A percentile compares a stretch with the other conserved stretches of the same genome.
Evolutionary conservation across 345 rosid genomes (phyloP).

Genomic region (Citrus mangshanensis): DNA sequence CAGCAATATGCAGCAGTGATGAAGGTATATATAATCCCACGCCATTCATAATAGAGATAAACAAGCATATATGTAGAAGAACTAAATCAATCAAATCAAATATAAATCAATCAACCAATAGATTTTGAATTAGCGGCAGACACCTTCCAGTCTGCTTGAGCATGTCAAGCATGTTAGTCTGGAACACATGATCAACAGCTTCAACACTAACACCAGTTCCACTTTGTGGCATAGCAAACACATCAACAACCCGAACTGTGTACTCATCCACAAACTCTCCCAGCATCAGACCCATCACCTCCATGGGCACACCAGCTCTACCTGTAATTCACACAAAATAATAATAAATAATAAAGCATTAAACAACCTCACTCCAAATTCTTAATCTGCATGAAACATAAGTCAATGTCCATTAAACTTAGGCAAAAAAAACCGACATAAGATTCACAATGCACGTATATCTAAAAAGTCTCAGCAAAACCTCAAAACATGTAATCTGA

Average conservation of each 20-base stretch:
- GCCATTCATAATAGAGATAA: not conserved
- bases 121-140: not conserved
- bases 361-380: not conserved
- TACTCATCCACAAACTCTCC: slow-evolving; percentile 99
- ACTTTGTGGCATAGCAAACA: slow-evolving; percentile 99
- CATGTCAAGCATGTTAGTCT: slow-evolving; percentile 99
- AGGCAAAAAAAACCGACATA: not conserved
- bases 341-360: not conserved
- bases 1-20: not conserved
- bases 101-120: not conserved
- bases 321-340: slow-evolving; percentile 36
- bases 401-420: not conserved
- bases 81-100: not conserved
- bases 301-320: slow-evolving; percentile 99
- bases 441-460: not conserved
- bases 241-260: slow-evolving; percentile 96
- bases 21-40: not conserved
- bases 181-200: slow-evolving; percentile 98
- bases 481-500: not conserved
- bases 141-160: slow-evolving; percentile 99
- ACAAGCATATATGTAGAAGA: not conserved
- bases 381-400: not conserved
- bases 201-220: slow-evolving; percentile 99
- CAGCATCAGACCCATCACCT: slow-evolving; percentile 99
- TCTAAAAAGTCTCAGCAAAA: not conserved